Conservation (phyloP, 2,329 filamentous ascomycete genomes). For the Daldinia sp. region DNA sequence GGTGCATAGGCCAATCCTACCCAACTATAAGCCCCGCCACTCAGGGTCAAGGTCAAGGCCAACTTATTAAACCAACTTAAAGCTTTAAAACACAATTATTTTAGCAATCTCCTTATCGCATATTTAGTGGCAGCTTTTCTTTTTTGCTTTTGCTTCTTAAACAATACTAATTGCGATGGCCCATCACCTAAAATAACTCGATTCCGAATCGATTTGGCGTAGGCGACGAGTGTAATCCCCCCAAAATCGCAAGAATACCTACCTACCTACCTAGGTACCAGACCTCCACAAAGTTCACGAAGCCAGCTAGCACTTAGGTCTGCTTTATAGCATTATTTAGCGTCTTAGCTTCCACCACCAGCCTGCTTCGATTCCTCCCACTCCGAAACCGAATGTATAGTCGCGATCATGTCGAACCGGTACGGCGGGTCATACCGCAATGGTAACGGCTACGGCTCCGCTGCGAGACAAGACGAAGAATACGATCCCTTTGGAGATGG, state of each 20-base stretch:
- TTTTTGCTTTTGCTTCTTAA: neutral
- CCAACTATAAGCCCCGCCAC: neutral
- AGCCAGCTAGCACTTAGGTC: constrained; percentile 8
- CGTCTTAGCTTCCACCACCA: constrained; percentile 11
- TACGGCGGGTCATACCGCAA: constrained; percentile 58
- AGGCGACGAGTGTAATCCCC: neutral
- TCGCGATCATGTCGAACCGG: constrained; percentile 58
- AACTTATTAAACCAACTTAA: neutral
- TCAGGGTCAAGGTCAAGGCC: constrained; percentile 5
- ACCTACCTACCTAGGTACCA: too few relatives aligned
- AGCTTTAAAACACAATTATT: constrained; percentile 17
- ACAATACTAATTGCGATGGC: neutral
- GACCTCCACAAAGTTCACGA: neutral
- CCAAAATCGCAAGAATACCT: neutral
- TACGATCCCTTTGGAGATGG: constrained; percentile 60
- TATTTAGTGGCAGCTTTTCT: neutral
- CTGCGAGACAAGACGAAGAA: constrained; percentile 55
- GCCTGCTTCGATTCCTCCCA: neutral
- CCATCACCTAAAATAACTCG: neutral
- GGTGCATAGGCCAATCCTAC: neutral
- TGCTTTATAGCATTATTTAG: constrained; percentile 3
- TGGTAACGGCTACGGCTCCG: constrained; percentile 55
- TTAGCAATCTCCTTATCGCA: constrained; percentile 2
- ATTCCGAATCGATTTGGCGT: neutral
- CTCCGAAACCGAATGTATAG: constrained; percentile 39